phyloP scores from a whole-genome alignment of 352 stramenopile species.

The Phytopythium kandeliae region DNA sequence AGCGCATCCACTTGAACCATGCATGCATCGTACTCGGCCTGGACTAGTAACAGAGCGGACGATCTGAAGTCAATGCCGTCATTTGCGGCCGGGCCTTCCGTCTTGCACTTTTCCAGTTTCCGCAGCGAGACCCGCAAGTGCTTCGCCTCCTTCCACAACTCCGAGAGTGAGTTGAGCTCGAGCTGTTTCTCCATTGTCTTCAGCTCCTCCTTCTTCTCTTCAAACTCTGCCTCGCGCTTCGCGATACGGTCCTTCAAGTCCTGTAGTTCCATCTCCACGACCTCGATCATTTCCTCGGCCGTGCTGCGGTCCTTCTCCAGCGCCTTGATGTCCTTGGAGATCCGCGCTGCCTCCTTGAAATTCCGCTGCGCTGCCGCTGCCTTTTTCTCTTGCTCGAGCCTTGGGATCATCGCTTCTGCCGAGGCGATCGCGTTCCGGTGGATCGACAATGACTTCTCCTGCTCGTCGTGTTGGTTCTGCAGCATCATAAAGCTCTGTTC shows the following conservation, averaged over 20 bases:
- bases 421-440: conserved; percentile 80
- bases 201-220: conserved; percentile 75
- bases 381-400: conserved; percentile 80
- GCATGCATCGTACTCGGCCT: conserved; percentile 73
- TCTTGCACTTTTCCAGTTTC: conserved; percentile 72
- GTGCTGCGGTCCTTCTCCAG: conserved; percentile 77
- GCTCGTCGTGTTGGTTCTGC: conserved; percentile 65
- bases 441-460: conserved; percentile 65
- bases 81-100: conserved; percentile 39
- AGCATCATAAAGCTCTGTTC: conserved; percentile 76
- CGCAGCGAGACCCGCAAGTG: conserved; percentile 47
- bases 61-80: conserved; percentile 62
- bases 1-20: conserved; percentile 50
- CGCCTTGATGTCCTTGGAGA: conserved; percentile 86
- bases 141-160: conserved; percentile 73
- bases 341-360: conserved; percentile 80
- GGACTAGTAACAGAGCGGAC: conserved; percentile 62
- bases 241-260: conserved; percentile 70
- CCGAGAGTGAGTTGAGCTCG: conserved; percentile 57
- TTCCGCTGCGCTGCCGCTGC: conserved; percentile 67
- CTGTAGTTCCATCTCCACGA: conserved; percentile 79
- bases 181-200: conserved; percentile 72
- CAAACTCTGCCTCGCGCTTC: conserved; percentile 57
- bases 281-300: conserved; percentile 78
- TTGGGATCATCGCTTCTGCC: conserved; percentile 70